Evolutionary conservation across 2,329 filamentous ascomycete species (phyloP).

Genomic region (Paracoccidioides lutzii): DNA sequence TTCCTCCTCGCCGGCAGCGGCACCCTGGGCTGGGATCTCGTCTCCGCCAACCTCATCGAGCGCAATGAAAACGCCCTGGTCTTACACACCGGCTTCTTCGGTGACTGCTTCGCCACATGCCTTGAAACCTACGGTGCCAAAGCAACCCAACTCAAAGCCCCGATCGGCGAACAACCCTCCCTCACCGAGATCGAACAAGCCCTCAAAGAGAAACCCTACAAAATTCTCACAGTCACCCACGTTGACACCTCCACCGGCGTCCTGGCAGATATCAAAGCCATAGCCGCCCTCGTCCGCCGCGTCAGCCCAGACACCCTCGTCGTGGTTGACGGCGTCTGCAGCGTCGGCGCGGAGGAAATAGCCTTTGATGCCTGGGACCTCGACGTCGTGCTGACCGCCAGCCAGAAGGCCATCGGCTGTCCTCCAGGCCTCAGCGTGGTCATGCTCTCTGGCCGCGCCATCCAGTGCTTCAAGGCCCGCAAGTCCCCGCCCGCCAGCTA

Average conservation of each 20-base stretch:
- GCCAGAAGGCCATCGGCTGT: constrained; percentile 92
- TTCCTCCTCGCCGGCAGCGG: constrained; percentile 91
- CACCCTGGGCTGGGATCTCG: constrained; percentile 91
- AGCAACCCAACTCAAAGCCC: constrained; percentile 76
- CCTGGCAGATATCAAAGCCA: constrained; percentile 72
- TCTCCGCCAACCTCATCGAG: constrained; percentile 86
- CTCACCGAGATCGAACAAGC: constrained; percentile 79
- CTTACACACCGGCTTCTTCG: constrained; percentile 93
- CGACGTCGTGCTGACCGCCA: constrained; percentile 85
- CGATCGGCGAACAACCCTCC: constrained; percentile 77
- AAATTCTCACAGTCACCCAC: constrained; percentile 87
- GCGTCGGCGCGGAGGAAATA: constrained; percentile 90
- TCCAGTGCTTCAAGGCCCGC: constrained; percentile 64
- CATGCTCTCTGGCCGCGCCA: constrained; percentile 81
- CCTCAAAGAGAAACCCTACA: constrained; percentile 82
- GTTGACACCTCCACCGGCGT: constrained; percentile 97
- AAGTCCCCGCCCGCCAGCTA: constrained; percentile 76
- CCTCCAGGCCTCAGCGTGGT: constrained; percentile 89
- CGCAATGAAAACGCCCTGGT: constrained; percentile 82
- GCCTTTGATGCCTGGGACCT: constrained; percentile 90
- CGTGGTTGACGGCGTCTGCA: constrained; percentile 93
- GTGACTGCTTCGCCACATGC: constrained; percentile 86
- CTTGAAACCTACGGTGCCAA: constrained; percentile 82
- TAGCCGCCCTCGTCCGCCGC: constrained; percentile 69
- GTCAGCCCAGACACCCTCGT: constrained; percentile 86